Percentiles rank a stretch among this genome's conserved stretches.
Evolutionary conservation across 2,329 filamentous ascomycete genomes (phyloP).

Genomic region (Aspergillus sp.): DNA sequence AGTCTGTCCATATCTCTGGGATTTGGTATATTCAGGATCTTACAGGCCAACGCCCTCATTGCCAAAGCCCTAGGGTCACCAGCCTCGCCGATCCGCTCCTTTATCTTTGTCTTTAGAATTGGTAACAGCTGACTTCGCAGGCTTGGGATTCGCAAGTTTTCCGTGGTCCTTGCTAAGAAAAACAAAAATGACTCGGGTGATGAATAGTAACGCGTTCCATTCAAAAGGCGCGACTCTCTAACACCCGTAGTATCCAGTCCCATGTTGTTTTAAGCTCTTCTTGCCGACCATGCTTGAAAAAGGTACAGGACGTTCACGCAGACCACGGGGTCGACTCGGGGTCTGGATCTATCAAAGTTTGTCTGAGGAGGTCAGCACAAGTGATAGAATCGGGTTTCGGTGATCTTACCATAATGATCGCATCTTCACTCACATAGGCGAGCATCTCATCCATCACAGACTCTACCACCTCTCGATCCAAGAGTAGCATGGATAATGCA

Average conservation of each 20-base stretch:
- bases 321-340: conserved; percentile 23
- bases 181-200: conserved; percentile 34
- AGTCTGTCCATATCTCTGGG: conserved; percentile 17
- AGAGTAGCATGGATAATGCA: conserved; percentile 26
- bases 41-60: not conserved
- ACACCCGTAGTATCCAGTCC: conserved; percentile 21
- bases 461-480: conserved; percentile 6
- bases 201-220: conserved; percentile 34
- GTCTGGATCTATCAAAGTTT: conserved; percentile 30
- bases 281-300: conserved; percentile 29
- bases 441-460: conserved; percentile 23
- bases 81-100: not conserved
- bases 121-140: not conserved
- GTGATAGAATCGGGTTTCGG: not conserved
- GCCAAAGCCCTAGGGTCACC: conserved; percentile 1
- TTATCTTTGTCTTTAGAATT: not conserved
- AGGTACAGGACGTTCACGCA: conserved; percentile 33
- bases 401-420: conserved; percentile 20
- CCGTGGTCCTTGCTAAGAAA: conserved; percentile 21
- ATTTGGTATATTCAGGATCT: not conserved
- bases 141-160: not conserved
- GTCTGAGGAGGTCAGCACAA: conserved; percentile 15
- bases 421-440: conserved; percentile 21
- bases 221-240: conserved; percentile 25
- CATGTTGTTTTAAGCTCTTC: conserved; percentile 25